Base-by-base conservation (phyloP, 2,329 filamentous ascomycete genomes). In the Rhynchosporium graminicola region DNA sequence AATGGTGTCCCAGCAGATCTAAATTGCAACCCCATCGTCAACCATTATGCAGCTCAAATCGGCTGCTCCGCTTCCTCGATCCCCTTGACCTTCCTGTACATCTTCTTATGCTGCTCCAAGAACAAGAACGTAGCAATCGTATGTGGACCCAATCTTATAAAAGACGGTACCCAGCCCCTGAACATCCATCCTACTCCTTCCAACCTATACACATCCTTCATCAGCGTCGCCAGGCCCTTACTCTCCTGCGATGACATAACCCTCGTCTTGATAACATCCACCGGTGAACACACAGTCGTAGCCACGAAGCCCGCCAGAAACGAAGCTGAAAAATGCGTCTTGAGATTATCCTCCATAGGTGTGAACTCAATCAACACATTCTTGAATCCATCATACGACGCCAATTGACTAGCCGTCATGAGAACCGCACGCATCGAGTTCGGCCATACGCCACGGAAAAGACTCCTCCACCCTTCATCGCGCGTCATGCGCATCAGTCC, bases 101-200 rank as follows among this genome's bases (percentile, higher is more conserved):
- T 75, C 76, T 88, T 91, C 79, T 93, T 92, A 76, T 96, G 92
- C 75, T 91, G 87, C 75, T 96, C 92, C 72, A 96, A 75, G 75
- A 95, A 93, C 72, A 96, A 74, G 75, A 96, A 93, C 42, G 91
- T 96, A 70, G 89, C 88, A 64, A 96, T 90, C 7, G 91, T 96
- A 79, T 96, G 92, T 80, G 86, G 86, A 71, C 86, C 86, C 56
- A 89, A 76, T 63, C 86, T 77, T 66, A 88, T 78, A 73, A 88
- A 88, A 69, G 84, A 86, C n/a, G 92, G 92, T 52, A 93, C 86
- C 91, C 91, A 96, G 64, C 92, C 92, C 76, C 91, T 90, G 77
- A 96, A 96, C 83, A 94, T 88, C 92, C 92, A 96, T 50, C 82
- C 77, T 56, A 90, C 75, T 1, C 92, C 92, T 73, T 96, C 90